Evolutionary conservation across 345 rosid species (phyloP), one percentile per base, ranked within the genome.

Genomic region (Ceriops zippeliana): DNA sequence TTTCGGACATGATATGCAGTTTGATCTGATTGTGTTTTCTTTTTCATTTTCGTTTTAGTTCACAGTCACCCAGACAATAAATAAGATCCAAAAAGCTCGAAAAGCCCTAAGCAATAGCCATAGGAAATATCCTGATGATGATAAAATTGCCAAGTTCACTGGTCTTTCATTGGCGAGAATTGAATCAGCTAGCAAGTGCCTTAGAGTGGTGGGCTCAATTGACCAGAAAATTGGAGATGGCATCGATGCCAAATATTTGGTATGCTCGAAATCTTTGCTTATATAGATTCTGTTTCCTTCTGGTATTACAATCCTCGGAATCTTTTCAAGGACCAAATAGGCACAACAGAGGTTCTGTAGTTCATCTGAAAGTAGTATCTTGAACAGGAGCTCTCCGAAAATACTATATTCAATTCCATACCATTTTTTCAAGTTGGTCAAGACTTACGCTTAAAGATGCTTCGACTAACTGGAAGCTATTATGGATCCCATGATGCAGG

Each of bases 121-220:
- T 5, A 86, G 88, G 52, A 90, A 78, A 82, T 70, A 80, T 67
- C 82, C 89, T 1, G 84, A 82, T 1, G 95, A 92, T 68, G 78
- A 70, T 13, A 87, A 84, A 74, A 81, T 92, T 62, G 83, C 95
- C 5, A 83, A 82, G 80, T 78, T 83, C 58, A 86, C 91, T 0
- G 85, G 87, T 22, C 80, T 78, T 73, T 82, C 96, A 24, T 49
- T 88, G 71, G 81, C 85, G 70, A 85, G 83, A 84, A 85, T 92
- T 72, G 79, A 79, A 78, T 83, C 86, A n/a, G 96, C 96, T 67
- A 75, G 84, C 68, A 77, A 76, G 82, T 92, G 88, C 81, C 80
- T 81, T 27, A 81, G 83, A 76, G 86, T 89, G 61, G 98, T 92
- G 17, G 95, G 93, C 72, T 90, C 96, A 13, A 65, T 89, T 46